Percentiles rank a stretch among this genome's conserved stretches.
phyloP scores from a whole-genome alignment of 1,284 basidiomycete genomes.

The Cryptococcus maquisensis region DNA sequence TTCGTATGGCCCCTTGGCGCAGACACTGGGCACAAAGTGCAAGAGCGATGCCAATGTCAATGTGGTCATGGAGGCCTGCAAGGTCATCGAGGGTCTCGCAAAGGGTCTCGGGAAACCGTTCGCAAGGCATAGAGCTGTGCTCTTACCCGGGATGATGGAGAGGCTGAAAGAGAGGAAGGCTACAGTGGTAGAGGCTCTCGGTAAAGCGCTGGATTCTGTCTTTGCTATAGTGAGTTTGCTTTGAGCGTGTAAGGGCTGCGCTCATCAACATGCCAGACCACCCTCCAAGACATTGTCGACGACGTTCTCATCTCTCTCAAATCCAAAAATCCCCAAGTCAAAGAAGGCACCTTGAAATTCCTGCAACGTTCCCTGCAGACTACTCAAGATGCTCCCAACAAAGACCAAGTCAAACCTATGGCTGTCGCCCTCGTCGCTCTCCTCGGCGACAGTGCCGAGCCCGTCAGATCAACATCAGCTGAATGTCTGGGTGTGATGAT shows the following conservation, averaged over 20 bases:
- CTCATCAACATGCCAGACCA: conserved; percentile 55
- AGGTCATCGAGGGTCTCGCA: conserved; percentile 79
- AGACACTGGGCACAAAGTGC: conserved; percentile 73
- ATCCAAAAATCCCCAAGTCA: conserved; percentile 95
- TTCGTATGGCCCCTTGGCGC: conserved; percentile 34
- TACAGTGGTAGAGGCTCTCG: conserved; percentile 83
- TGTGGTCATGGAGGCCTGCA: conserved; percentile 86
- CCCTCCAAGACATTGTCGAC: conserved; percentile 75
- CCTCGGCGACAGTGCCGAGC: conserved; percentile 84
- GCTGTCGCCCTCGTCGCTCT: conserved; percentile 72
- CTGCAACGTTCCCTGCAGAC: conserved; percentile 70
- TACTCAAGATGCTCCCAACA: conserved; percentile 61
- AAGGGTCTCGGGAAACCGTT: conserved; percentile 74
- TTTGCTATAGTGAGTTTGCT: conserved; percentile 66
- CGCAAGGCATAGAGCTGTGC: conserved; percentile 66
- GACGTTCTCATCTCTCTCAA: conserved; percentile 74
- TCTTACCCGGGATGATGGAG: conserved; percentile 78
- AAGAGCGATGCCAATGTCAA: conserved; percentile 91
- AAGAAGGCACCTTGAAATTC: conserved; percentile 88
- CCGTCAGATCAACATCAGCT: conserved; percentile 85
- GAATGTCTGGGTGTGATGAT: conserved; percentile 83
- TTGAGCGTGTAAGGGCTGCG: conserved; percentile 1
- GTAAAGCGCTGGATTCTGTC: conserved; percentile 81
- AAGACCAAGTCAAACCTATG: conserved; percentile 75
- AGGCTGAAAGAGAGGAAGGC: conserved; percentile 92